Evolutionary conservation across 176 grass and related monocot genomes (phyloP).

Genomic region (Triticum turgidum): DNA sequence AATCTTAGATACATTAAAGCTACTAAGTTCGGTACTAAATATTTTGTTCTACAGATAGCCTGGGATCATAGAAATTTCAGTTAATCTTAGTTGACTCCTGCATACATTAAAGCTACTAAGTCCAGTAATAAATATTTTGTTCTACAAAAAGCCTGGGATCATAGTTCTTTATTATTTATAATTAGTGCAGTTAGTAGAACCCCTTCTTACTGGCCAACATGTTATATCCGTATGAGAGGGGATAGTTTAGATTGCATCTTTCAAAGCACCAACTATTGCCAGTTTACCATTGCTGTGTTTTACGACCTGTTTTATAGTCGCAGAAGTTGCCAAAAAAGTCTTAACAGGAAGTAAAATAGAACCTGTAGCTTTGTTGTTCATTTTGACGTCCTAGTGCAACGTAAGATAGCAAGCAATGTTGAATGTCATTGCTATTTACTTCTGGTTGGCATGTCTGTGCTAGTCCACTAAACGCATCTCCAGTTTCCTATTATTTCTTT

Average conservation of each 20-base stretch:
- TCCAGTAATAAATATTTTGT: background rate
- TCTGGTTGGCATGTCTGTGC: background rate
- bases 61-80: background rate
- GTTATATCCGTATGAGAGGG: background rate
- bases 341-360: background rate
- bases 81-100: background rate
- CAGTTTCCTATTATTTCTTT: background rate
- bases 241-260: background rate
- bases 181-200: conserved; percentile 1
- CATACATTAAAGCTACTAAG: background rate
- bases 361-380: background rate
- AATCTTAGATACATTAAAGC: background rate
- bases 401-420: background rate
- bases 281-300: background rate
- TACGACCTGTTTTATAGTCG: background rate
- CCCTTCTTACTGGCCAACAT: conserved; percentile 6
- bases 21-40: background rate
- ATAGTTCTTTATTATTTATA: background rate
- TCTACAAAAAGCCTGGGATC: background rate
- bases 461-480: background rate
- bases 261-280: background rate
- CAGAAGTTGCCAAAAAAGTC: background rate
- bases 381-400: background rate
- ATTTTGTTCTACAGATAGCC: background rate
- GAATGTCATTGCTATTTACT: background rate